phyloP scores from a whole-genome alignment of 352 stramenopile genomes.

The Phytopythium oedochilum region DNA sequence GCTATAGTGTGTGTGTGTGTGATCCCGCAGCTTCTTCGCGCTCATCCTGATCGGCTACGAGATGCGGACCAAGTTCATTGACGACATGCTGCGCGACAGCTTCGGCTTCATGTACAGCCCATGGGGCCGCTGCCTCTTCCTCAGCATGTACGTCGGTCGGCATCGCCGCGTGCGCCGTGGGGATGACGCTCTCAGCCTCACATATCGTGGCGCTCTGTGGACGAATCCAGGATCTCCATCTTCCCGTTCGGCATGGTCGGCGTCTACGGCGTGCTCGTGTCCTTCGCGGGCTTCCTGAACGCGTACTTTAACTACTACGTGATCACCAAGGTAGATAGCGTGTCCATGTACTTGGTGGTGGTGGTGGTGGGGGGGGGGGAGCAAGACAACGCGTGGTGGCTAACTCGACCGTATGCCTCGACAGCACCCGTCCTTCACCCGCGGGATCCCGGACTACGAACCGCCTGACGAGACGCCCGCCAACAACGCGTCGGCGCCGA shows the following conservation, averaged over 20 bases:
- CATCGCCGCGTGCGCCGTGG: too few relatives aligned
- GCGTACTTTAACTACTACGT: slow-evolving; percentile 91
- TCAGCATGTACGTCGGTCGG: slow-evolving; percentile 85
- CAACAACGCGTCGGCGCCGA: slow-evolving; percentile 14
- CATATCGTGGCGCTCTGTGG: too few relatives aligned
- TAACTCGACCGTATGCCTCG: background rate
- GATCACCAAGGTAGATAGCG: slow-evolving; percentile 62
- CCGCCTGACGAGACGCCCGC: slow-evolving; percentile 50
- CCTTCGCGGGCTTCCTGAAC: slow-evolving; percentile 72
- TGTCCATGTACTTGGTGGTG: background rate
- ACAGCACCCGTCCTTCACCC: slow-evolving; percentile 79
- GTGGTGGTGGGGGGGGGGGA: too few relatives aligned
- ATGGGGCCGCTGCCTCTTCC: slow-evolving; percentile 81
- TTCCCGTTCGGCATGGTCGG: slow-evolving; percentile 86
- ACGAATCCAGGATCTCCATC: slow-evolving; percentile 87
- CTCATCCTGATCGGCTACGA: slow-evolving; percentile 83
- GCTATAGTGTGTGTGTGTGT: slow-evolving; percentile 1
- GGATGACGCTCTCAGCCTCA: too few relatives aligned
- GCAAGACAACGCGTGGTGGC: too few relatives aligned
- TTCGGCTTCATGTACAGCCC: slow-evolving; percentile 90
- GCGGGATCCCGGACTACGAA: slow-evolving; percentile 78
- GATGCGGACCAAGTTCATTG: slow-evolving; percentile 63
- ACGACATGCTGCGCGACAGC: slow-evolving; percentile 66
- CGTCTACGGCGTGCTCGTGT: slow-evolving; percentile 76
- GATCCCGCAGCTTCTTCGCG: slow-evolving; percentile 61